These are phyloP conservation scores for Microstroma glucosiphilum DNA, from an alignment of 1,284 basidiomycete genomes.

Conservation along the genomic window DNA sequence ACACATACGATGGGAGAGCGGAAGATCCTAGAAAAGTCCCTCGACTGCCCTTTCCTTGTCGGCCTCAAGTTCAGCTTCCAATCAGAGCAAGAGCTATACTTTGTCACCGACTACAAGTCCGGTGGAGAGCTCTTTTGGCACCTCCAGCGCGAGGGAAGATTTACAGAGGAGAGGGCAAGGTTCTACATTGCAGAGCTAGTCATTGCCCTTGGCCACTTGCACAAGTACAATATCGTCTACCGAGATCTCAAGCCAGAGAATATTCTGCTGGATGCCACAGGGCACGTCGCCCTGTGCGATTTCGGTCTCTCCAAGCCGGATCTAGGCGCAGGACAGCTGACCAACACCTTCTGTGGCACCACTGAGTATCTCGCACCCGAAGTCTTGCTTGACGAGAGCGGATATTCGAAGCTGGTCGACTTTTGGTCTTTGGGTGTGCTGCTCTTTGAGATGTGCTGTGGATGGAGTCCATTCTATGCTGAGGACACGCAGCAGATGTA, in stretches of 20 bases:
- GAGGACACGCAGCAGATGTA: slow-evolving; percentile 99
- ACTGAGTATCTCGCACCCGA: slow-evolving; percentile 86
- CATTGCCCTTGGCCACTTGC: slow-evolving; percentile 86
- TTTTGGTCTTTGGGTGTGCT: slow-evolving; percentile 84
- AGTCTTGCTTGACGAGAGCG: slow-evolving; percentile 95
- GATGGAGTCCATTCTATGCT: slow-evolving; percentile 99
- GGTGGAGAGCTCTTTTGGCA: slow-evolving; percentile 99
- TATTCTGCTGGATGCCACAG: slow-evolving; percentile 90
- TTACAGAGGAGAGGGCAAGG: slow-evolving; percentile 81
- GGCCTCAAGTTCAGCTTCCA: slow-evolving; percentile 99
- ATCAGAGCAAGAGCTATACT: slow-evolving; percentile 87
- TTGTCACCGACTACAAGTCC: slow-evolving; percentile 98
- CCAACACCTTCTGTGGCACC: slow-evolving; percentile 95
- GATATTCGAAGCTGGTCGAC: slow-evolving; percentile 96
- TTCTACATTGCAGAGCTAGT: slow-evolving; percentile 95
- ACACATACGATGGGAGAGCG: slow-evolving; percentile 98
- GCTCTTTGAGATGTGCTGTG: slow-evolving; percentile 80
- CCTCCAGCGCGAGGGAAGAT: slow-evolving; percentile 86
- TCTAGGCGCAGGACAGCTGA: slow-evolving; percentile 83
- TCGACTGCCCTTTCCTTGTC: slow-evolving; percentile 94
- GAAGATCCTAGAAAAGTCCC: slow-evolving; percentile 90
- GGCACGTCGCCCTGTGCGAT: slow-evolving; percentile 92
- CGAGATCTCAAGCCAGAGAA: slow-evolving; percentile 95
- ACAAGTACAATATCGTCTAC: slow-evolving; percentile 96
- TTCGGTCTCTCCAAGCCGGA: slow-evolving; percentile 97